Conservation (phyloP, 2,329 filamentous ascomycete genomes). For the Xylaria sp. region DNA sequence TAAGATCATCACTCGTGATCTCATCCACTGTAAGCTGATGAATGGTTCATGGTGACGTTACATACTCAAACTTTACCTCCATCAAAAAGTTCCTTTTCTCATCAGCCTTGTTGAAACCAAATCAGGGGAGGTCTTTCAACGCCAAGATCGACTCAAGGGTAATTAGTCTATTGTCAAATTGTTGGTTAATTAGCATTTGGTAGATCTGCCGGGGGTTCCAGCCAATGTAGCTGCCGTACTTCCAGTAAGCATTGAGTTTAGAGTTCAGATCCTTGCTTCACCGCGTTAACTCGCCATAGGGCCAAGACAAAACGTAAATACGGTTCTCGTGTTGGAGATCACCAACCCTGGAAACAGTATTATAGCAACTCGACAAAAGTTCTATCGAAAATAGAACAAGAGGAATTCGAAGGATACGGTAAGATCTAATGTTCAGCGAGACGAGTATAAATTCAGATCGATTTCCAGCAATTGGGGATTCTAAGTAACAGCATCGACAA, state of each 20-base stretch:
- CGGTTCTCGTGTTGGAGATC: constrained; percentile 12
- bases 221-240: background rate
- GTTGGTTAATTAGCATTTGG: background rate
- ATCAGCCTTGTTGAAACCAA: background rate
- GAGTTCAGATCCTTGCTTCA: constrained; percentile 18
- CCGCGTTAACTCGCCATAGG: constrained; percentile 45
- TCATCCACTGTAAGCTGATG: constrained; percentile 6
- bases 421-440: background rate
- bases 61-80: background rate
- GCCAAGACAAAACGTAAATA: constrained; percentile 15
- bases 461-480: background rate
- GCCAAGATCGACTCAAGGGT: background rate
- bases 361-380: background rate
- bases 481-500: background rate
- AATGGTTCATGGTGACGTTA: constrained; percentile 10
- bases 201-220: background rate
- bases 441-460: constrained; percentile 9
- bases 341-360: background rate
- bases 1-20: constrained; percentile 1
- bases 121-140: too few species aligned
- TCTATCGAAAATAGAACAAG: background rate
- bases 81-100: background rate
- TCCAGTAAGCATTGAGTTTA: background rate
- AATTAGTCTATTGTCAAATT: background rate
- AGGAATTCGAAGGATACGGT: background rate